Evolutionary conservation across 805 yeast genomes (phyloP).

Genomic region (Saturnispora bothae): DNA sequence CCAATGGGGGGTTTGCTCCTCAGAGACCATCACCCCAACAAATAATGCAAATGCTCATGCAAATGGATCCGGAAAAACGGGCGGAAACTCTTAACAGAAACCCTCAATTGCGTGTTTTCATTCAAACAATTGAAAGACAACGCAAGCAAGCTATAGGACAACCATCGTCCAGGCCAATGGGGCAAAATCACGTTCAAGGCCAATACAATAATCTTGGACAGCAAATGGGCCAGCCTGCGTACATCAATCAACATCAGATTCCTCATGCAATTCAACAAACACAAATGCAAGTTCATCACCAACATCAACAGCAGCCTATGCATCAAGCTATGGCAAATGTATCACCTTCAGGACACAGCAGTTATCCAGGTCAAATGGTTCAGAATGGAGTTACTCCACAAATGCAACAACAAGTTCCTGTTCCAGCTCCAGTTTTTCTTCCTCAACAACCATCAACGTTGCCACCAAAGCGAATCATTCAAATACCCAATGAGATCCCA

Average conservation of each 20-base stretch:
- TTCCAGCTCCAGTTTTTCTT: background rate
- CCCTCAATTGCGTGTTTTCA: slow-evolving; percentile 26
- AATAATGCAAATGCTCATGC: slow-evolving; percentile 25
- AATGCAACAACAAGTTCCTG: too few species aligned
- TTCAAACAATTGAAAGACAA: slow-evolving; percentile 28
- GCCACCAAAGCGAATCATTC: slow-evolving; percentile 1
- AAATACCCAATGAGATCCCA: slow-evolving; percentile 3
- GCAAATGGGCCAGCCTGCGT: background rate
- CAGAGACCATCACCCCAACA: slow-evolving; percentile 21
- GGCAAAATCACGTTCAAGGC: background rate
- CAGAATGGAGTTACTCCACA: too few species aligned
- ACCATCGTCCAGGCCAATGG: too few species aligned
- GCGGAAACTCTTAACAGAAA: slow-evolving; percentile 24
- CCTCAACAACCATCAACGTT: too few species aligned
- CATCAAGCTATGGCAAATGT: background rate
- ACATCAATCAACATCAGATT: background rate
- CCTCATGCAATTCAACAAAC: background rate
- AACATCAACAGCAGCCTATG: slow-evolving; percentile 10
- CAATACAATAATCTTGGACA: too few species aligned
- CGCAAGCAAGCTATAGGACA: slow-evolving; percentile 10
- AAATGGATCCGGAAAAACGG: slow-evolving; percentile 28
- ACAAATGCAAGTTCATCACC: slow-evolving; percentile 9
- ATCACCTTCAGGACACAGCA: too few species aligned
- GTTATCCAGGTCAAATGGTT: too few species aligned
- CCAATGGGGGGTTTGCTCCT: too few species aligned